Conservation (phyloP, 208 protist species). For the Wallacemonas sp. region DNA sequence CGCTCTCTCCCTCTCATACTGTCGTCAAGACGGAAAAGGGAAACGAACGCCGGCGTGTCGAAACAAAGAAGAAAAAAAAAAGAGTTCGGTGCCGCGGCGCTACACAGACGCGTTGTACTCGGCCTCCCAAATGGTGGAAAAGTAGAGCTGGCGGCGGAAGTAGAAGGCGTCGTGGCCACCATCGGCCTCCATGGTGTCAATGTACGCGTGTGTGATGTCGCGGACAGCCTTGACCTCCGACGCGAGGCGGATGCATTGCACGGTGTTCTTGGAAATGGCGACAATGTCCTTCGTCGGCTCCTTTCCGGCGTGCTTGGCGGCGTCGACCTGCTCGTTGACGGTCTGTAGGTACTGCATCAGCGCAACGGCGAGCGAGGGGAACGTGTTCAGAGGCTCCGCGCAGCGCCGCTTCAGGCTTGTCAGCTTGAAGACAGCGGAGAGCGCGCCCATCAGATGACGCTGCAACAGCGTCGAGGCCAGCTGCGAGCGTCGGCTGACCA, state of each 20-base stretch:
- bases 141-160: constrained; percentile 82
- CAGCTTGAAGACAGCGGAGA: constrained; percentile 77
- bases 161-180: constrained; percentile 56
- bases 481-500: constrained; percentile 15
- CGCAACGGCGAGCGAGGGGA: constrained; percentile 33
- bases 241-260: constrained; percentile 74
- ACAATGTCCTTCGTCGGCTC: constrained; percentile 44
- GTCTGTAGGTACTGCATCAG: constrained; percentile 52
- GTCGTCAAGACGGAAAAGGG: no score
- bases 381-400: constrained; percentile 18
- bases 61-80: no score
- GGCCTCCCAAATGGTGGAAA: constrained; percentile 68
- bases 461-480: constrained; percentile 35
- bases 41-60: no score
- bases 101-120: constrained; percentile 74
- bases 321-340: constrained; percentile 43
- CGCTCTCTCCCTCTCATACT: no score
- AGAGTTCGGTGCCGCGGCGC: no score
- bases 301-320: constrained; percentile 22
- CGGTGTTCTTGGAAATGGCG: constrained; percentile 76
- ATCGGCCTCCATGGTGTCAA: constrained; percentile 36
- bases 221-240: constrained; percentile 75
- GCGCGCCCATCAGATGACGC: constrained; percentile 63
- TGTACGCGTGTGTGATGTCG: constrained; percentile 53
- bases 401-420: constrained; percentile 59